Base-by-base conservation (phyloP, 768 basidiomycete genomes). In the Dictyophora rubrovolvata region DNA sequence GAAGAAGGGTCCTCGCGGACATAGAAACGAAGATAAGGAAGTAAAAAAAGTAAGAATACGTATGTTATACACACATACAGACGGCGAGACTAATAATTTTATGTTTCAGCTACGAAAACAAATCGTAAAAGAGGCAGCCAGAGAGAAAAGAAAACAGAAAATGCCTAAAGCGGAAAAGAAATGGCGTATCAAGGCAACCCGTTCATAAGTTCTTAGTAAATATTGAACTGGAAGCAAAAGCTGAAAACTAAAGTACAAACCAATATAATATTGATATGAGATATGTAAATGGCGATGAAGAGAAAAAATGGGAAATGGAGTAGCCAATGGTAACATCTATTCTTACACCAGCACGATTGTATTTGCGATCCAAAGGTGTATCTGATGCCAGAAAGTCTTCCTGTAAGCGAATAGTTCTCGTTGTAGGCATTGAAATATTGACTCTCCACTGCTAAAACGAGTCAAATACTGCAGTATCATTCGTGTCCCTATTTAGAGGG, bases 151-250 rank as follows among this genome's bases (percentile, higher is more conserved):
- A 62, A 91, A 93, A 71, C 77, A 81, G 65, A 98, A 98, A 75
- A 92, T 97, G 78, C 89, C 94, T 50, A 98, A 98, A 69, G 84
- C 87, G 47, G 92, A 95, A 72, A 98, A 97, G 77, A 91, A 91
- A 74, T 80, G 83, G 47, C 81, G 80, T 63, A 79, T 97, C 65
- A 96, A 91, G 63, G 66, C 68, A 60, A 69, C 61, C 5, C 55
- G 55, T 14, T 48, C 55, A 48, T 56, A 33, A 56, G 20, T n/a
- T n/a, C 10, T 42, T 17, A 42, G 7, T 3, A 42, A 42, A 14
- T n/a, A 42, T 42, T 42, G 12, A 28, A 28, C 7, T 28, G 28
- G 28, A 28, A 2, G 28, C 2, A 28, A 28, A 28, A 28, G 28
- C n/a, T n/a, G n/a, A n/a, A n/a, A n/a, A n/a, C n/a, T 28, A 28